Evolutionary conservation across 495 filamentous ascomycete species (phyloP).

Genomic region (Aspergillus avenaceus): DNA sequence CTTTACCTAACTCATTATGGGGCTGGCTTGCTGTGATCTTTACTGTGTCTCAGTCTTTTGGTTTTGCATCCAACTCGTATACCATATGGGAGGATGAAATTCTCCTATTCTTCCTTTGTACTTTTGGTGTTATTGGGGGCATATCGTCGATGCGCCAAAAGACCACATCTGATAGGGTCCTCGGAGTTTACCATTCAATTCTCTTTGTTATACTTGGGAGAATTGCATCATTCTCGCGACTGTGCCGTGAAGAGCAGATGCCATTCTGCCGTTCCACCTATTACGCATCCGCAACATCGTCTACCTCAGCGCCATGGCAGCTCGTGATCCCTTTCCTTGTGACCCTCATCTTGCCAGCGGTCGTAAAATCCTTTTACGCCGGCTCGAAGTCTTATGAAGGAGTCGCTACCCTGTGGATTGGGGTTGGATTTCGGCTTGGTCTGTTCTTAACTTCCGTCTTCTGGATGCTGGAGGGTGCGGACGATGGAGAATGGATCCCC

Average conservation of each 20-base stretch:
- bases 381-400: conserved; percentile 81
- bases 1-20: conserved; percentile 79
- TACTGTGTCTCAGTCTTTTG: conserved; percentile 75
- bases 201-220: conserved; percentile 79
- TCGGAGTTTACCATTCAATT: conserved; percentile 79
- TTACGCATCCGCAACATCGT: conserved; percentile 86
- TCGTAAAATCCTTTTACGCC: conserved; percentile 73
- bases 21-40: conserved; percentile 79
- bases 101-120: conserved; percentile 83
- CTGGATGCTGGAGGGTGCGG: conserved; percentile 87
- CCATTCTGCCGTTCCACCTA: conserved; percentile 93
- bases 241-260: conserved; percentile 98
- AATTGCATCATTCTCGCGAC: conserved; percentile 79
- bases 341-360: conserved; percentile 66
- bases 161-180: conserved; percentile 54
- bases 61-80: conserved; percentile 96
- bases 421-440: conserved; percentile 70
- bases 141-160: conserved; percentile 69
- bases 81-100: conserved; percentile 99
- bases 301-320: conserved; percentile 91
- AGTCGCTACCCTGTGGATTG: conserved; percentile 77
- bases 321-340: conserved; percentile 72
- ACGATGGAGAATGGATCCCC: conserved; percentile 81
- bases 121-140: conserved; percentile 74
- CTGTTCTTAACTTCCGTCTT: conserved; percentile 74